A percentile compares a stretch with the other conserved stretches of the same genome.
Evolutionary conservation across 1,284 basidiomycete genomes (phyloP).

Genomic region (Sporisorium iseilematis-ciliati): DNA sequence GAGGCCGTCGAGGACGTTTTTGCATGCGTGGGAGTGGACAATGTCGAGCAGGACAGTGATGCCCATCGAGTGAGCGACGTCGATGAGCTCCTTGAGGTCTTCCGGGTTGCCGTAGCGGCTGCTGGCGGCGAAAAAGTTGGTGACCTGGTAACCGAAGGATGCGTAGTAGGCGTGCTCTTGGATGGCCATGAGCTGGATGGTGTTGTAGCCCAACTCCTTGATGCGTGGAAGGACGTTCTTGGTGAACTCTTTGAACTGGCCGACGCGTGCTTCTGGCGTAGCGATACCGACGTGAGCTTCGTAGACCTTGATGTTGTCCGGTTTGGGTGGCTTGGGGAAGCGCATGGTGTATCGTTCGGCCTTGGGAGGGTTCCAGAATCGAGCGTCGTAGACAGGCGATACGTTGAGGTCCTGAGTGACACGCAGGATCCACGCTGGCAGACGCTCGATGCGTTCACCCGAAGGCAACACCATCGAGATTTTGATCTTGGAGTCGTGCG

Average conservation of each 20-base stretch:
- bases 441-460: conserved; percentile 85
- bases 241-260: conserved; percentile 94
- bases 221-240: conserved; percentile 85
- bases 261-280: conserved; percentile 85
- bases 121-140: conserved; percentile 96
- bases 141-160: conserved; percentile 98
- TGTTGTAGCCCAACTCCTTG: conserved; percentile 91
- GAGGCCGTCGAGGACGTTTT: conserved; percentile 94
- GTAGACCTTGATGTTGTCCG: conserved; percentile 84
- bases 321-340: conserved; percentile 78
- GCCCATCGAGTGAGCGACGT: conserved; percentile 92
- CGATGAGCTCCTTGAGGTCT: conserved; percentile 93
- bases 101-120: conserved; percentile 90
- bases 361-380: conserved; percentile 95
- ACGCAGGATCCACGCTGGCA: conserved; percentile 92
- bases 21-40: conserved; percentile 97
- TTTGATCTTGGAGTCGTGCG: conserved; percentile 94
- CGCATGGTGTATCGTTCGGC: conserved; percentile 84
- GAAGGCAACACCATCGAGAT: conserved; percentile 75
- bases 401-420: conserved; percentile 92
- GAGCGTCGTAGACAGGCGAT: conserved; percentile 92
- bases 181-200: conserved; percentile 84
- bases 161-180: conserved; percentile 99
- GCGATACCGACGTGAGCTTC: conserved; percentile 99
- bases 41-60: conserved; percentile 93